Evolutionary conservation across 129 eudicot genomes (phyloP), one percentile per base, ranked within the genome.

Genomic region (Silybum marianum): DNA sequence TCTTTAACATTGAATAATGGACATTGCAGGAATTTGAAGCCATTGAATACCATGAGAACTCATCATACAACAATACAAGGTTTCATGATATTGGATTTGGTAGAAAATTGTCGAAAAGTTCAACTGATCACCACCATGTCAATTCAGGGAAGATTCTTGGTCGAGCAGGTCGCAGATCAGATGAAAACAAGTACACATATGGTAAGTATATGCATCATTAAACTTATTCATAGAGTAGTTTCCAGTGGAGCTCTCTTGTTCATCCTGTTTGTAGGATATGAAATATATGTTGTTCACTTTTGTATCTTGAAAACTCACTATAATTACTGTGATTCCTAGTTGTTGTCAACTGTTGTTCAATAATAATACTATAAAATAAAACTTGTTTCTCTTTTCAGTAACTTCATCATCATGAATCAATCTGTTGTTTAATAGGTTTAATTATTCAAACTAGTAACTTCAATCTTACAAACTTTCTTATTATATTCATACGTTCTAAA

Each of bases 51-150:
- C 82, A 79, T 54, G 82, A 83, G 7, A 58, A 58, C 7, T 74
- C 73, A 19, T 75, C 85, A 39, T 68, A 63, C 66, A 77, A 80
- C 21, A 79, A 32, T 23, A 82, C 73, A 54, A 40, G 75, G 54
- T 74, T 74, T 76, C 69, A 81, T 75, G 89, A 87, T 46, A 38
- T 60, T 40, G 89, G 75, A 73, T 79, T 83, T 72, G 76, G 87
- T 26, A 65, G 80, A 65, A 89, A 91, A 82, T 39, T 89, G 39
- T 93, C 94, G 26, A 91, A 84, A 82, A 87, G 97, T 88, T 88
- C 97, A 1, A 90, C 85, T 9, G 81, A 77, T 69, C 69, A 86
- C 82, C 72, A 78, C 13, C 76, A 84, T 78, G 82, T 83, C 48
- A 86, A 87, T 36, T 74, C 88, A 28, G 76, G 78, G 39, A 88